These are phyloP conservation scores for Globisporangium spinosum DNA, from an alignment of 352 stramenopile species.

Conservation along the genomic window DNA sequence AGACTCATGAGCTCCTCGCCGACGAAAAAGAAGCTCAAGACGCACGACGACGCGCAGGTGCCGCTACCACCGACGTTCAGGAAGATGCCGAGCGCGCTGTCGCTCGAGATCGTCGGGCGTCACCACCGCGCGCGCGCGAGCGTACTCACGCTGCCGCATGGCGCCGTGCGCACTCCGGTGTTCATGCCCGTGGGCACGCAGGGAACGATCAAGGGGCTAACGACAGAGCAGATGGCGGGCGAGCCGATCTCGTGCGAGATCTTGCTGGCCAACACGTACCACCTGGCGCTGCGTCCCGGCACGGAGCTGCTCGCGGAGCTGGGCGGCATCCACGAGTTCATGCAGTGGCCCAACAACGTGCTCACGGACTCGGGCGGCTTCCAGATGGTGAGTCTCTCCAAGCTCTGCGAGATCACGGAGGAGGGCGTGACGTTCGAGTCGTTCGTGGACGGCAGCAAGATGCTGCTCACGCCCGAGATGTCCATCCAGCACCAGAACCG, in stretches of 20 bases:
- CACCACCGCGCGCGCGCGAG: constrained; percentile 61
- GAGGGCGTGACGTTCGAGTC: constrained; percentile 74
- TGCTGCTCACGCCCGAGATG: constrained; percentile 93
- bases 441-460: constrained; percentile 86
- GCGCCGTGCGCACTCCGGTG: constrained; percentile 87
- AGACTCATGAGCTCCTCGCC: constrained; percentile 16
- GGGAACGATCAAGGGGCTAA: constrained; percentile 93
- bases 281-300: constrained; percentile 92
- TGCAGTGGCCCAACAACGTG: constrained; percentile 92
- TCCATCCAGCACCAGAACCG: constrained; percentile 93
- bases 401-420: constrained; percentile 93
- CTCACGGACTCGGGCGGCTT: constrained; percentile 98
- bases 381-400: constrained; percentile 96
- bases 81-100: constrained; percentile 50
- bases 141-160: constrained; percentile 82
- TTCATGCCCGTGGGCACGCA: constrained; percentile 98
- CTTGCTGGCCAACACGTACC: constrained; percentile 97
- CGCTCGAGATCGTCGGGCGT: constrained; percentile 40
- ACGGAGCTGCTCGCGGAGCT: constrained; percentile 81
- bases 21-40: constrained; percentile 20
- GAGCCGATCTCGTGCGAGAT: constrained; percentile 85
- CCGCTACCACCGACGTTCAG: constrained; percentile 7
- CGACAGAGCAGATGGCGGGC: constrained; percentile 69
- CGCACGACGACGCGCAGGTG: neutral
- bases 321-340: constrained; percentile 95